These are phyloP conservation scores for Citrus reticulata DNA, from an alignment of 345 rosid species.

Conservation along the genomic window DNA sequence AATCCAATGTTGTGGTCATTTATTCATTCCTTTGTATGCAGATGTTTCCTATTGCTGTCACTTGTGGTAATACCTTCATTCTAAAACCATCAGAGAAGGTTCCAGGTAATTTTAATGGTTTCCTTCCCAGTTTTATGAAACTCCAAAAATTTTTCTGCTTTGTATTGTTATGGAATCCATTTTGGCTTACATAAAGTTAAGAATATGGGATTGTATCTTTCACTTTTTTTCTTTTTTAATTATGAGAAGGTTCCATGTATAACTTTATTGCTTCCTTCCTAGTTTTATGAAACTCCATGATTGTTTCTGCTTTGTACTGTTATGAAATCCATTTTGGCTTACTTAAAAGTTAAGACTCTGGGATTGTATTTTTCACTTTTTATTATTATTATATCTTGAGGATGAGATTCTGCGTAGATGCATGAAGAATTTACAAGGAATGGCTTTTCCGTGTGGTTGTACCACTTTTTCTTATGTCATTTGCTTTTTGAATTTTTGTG, in stretches of 20 bases:
- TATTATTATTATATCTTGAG: not conserved
- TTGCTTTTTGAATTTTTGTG: not conserved
- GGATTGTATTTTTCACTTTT: not conserved
- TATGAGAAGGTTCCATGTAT: constrained; percentile 89
- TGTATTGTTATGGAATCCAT: not conserved
- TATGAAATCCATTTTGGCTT: not conserved
- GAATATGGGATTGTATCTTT: not conserved
- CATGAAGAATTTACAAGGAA: not conserved
- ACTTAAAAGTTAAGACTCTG: not conserved
- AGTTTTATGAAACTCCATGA: not conserved
- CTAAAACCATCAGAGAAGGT: constrained; percentile 97
- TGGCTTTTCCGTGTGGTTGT: not conserved
- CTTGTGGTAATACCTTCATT: constrained; percentile 91
- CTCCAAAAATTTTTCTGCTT: not conserved
- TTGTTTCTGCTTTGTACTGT: not conserved
- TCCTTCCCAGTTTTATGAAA: not conserved
- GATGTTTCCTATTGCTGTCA: constrained; percentile 95
- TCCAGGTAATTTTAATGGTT: constrained; percentile 53
- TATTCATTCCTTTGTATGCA: constrained; percentile 31
- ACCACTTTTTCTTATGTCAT: not conserved
- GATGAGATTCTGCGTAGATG: not conserved
- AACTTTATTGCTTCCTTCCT: constrained; percentile 4
- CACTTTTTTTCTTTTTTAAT: not conserved
- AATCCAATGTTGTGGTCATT: not conserved
- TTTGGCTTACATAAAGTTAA: not conserved